Evolutionary conservation across 139 green algal genomes (phyloP).

Genomic region (Desmodesmus armatus): DNA sequence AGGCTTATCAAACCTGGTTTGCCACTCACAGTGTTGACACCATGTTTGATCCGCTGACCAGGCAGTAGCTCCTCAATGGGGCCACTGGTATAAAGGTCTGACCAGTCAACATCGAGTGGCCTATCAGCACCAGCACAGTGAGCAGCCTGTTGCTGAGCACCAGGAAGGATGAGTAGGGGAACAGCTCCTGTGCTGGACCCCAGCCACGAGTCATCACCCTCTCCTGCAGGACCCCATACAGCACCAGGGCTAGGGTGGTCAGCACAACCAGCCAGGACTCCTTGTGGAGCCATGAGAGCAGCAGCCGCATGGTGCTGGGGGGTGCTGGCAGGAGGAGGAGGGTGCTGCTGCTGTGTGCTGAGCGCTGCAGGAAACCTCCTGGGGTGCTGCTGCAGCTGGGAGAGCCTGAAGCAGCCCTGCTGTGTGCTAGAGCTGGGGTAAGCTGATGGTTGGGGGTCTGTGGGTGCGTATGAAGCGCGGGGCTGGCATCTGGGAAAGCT

Average conservation of each 20-base stretch:
- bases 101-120: neutral
- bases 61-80: constrained; percentile 12
- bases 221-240: constrained; percentile 76
- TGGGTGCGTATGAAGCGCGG: too few species aligned
- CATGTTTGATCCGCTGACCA: constrained; percentile 30
- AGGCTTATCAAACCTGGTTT: too few species aligned
- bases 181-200: constrained; percentile 62
- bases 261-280: constrained; percentile 42
- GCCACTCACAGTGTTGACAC: constrained; percentile 15
- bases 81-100: neutral
- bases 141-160: constrained; percentile 88
- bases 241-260: constrained; percentile 32
- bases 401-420: too few species aligned
- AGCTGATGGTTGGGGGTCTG: too few species aligned
- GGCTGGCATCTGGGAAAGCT: too few species aligned
- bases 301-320: neutral
- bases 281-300: constrained; percentile 9
- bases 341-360: neutral
- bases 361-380: neutral
- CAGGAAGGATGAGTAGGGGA: constrained; percentile 85
- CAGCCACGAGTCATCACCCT: constrained; percentile 82
- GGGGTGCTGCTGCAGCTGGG: neutral
- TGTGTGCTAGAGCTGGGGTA: too few species aligned
- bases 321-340: neutral
- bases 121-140: constrained; percentile 53